Conservation (phyloP, 2,329 filamentous ascomycete species). For the Sclerotinia subarctica region DNA sequence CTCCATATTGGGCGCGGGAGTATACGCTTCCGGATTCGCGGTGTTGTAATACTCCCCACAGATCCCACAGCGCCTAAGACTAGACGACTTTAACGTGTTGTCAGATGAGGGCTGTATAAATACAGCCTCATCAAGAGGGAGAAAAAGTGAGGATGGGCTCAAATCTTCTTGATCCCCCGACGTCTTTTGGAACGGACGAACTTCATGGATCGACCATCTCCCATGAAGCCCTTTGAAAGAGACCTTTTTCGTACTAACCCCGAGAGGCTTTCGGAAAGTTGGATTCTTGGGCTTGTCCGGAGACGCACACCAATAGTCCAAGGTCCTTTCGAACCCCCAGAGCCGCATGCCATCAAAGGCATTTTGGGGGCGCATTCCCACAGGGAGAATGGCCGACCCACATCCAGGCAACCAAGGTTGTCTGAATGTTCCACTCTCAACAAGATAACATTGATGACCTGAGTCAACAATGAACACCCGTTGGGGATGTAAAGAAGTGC, state of each 20-base stretch:
- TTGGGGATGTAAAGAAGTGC: neutral
- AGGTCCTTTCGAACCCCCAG: neutral
- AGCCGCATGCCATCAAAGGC: neutral
- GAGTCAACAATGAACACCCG: neutral
- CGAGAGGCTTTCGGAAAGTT: neutral
- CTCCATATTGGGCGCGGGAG: neutral
- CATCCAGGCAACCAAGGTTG: neutral
- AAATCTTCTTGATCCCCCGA: neutral
- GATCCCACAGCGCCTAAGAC: neutral
- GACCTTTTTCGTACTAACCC: neutral
- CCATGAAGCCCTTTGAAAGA: neutral
- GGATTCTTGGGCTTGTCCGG: neutral
- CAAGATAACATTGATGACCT: neutral
- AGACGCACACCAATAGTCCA: neutral
- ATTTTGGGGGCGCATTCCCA: neutral
- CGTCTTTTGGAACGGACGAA: neutral
- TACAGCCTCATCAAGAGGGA: neutral
- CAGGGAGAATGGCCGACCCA: neutral
- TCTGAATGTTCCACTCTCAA: neutral
- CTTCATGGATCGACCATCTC: neutral
- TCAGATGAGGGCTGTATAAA: neutral
- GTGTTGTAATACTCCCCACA: neutral
- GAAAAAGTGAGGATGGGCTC: neutral
- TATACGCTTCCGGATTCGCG: neutral
- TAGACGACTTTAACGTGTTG: neutral